Conservation (phyloP, 2,329 filamentous ascomycete genomes). For the Paramyrothecium sp. region DNA sequence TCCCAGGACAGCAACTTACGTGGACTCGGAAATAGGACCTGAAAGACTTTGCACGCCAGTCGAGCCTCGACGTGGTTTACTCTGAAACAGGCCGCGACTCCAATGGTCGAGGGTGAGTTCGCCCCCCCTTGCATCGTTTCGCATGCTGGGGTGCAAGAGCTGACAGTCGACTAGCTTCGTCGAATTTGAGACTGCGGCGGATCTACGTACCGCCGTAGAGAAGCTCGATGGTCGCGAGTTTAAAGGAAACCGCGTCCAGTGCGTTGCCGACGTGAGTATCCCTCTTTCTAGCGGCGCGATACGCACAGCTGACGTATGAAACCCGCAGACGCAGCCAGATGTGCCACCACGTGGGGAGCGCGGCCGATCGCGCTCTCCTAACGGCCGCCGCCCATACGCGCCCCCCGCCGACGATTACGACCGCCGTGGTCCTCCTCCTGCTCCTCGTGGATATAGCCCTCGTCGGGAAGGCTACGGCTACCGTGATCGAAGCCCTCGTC, state of each 20-base stretch:
- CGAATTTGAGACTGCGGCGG: slow-evolving; percentile 91
- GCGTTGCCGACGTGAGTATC: slow-evolving; percentile 76
- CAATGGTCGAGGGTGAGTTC: slow-evolving; percentile 83
- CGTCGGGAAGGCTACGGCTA: slow-evolving; percentile 72
- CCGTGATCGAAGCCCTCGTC: slow-evolving; percentile 81
- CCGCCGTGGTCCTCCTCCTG: slow-evolving; percentile 65
- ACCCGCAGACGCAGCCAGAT: slow-evolving; percentile 71
- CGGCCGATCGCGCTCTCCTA: slow-evolving; percentile 77
- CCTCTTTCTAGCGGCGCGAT: slow-evolving; percentile 9
- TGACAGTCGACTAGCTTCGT: slow-evolving; percentile 68
- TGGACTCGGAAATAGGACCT: slow-evolving; percentile 87
- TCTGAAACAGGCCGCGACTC: slow-evolving; percentile 92
- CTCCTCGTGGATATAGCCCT: slow-evolving; percentile 77
- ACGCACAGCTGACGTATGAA: neutral
- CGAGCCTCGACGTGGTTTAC: slow-evolving; percentile 95
- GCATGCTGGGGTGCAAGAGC: neutral
- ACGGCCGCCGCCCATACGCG: slow-evolving; percentile 59
- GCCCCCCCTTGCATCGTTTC: neutral
- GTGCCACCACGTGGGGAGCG: slow-evolving; percentile 60
- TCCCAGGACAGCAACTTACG: slow-evolving; percentile 73
- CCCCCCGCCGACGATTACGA: slow-evolving; percentile 78
- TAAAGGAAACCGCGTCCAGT: slow-evolving; percentile 84
- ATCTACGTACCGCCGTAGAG: slow-evolving; percentile 87
- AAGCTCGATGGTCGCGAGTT: slow-evolving; percentile 93
- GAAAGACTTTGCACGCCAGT: slow-evolving; percentile 98